Evolutionary conservation across 306 rosid genomes (phyloP), one percentile per base, ranked within the genome.

Genomic region (Trifolium repens): DNA sequence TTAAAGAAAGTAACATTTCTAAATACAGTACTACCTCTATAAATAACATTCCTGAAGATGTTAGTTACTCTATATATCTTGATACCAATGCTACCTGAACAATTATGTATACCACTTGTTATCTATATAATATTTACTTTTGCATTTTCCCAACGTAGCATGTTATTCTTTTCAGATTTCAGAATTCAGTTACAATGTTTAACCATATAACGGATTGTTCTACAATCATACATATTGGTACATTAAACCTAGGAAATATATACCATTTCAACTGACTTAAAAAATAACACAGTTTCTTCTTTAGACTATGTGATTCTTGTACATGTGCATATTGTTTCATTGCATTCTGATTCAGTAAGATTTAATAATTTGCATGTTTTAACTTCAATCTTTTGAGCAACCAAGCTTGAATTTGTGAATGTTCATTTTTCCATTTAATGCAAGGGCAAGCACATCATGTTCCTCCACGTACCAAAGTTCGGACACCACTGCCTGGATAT

Each of bases 391-490:
- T 77, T 78, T 73, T 52, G 86, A 59, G 88, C 96, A 92, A 62
- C 93, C 97, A 54, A 92, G 84, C 79, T 79, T 84, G 85, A 86
- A 89, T 69, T 69, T 90, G 64, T 87, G 96, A 78, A 68, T 19
- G 72, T 90, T 86, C 92, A 89, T 89, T 88, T 91, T 90, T 77
- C 99, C 99, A 72, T 94, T 81, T 77, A 94, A 81, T 8, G 96
- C 99, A 66, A 94, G 97, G 59, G 99, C 99, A 68, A 94, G 89
- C 67, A 94, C 82, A 32, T 94, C 93, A 42, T 88, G 86, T 83
- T 94, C 99, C 88, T 94, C 99, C 57, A 92, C 99, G 69, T 94
- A 94, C 99, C 97, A 94, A 40, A 94, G 86, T 79, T 94, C 99
- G 1, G 96, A 89, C 42, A 90, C 91, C 74, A 68, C 82, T 11